Percentiles rank a stretch among this genome's conserved stretches.
Conservation (phyloP, 331 rosid genomes). For the Cydonia oblonga region DNA sequence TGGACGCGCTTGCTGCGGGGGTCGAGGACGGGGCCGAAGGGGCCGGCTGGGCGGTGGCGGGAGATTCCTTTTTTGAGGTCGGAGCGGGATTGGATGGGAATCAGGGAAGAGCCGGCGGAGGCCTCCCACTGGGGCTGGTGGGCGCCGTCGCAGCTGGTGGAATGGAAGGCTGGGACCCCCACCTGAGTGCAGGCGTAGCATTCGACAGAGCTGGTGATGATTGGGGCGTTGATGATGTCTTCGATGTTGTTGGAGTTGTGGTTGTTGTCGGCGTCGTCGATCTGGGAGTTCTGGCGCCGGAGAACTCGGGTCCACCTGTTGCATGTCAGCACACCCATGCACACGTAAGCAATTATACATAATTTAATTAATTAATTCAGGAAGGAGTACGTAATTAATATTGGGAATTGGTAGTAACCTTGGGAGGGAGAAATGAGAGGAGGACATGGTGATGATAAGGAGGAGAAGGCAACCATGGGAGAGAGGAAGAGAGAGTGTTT, state of each 20-base stretch:
- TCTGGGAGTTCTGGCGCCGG: neutral
- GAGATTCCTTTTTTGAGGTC: slow-evolving; percentile 10
- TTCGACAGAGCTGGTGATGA: slow-evolving; percentile 24
- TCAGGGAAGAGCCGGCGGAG: slow-evolving; percentile 67
- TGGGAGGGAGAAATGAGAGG: slow-evolving; percentile 41
- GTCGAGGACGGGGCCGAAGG: slow-evolving; percentile 53
- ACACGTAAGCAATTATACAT: neutral
- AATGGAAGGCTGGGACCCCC: slow-evolving; percentile 83
- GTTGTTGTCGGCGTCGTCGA: slow-evolving; percentile 7
- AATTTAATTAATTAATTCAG: neutral
- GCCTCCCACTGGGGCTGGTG: slow-evolving; percentile 92
- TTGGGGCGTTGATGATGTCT: slow-evolving; percentile 10
- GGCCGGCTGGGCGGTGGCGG: slow-evolving; percentile 17
- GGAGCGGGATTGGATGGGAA: slow-evolving; percentile 52
- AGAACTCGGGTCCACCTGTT: slow-evolving; percentile 39
- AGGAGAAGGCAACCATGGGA: slow-evolving; percentile 34
- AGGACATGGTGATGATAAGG: slow-evolving; percentile 42
- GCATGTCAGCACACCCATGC: neutral
- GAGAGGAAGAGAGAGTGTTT: neutral
- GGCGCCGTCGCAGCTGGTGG: slow-evolving; percentile 66
- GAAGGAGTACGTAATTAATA: neutral
- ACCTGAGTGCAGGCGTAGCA: slow-evolving; percentile 88
- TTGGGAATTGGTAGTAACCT: slow-evolving; percentile 15
- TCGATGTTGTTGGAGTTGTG: neutral
- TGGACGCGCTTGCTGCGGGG: slow-evolving; percentile 84